Evolutionary conservation across 495 filamentous ascomycete genomes (phyloP).

Genomic region (Immersiella caudata): DNA sequence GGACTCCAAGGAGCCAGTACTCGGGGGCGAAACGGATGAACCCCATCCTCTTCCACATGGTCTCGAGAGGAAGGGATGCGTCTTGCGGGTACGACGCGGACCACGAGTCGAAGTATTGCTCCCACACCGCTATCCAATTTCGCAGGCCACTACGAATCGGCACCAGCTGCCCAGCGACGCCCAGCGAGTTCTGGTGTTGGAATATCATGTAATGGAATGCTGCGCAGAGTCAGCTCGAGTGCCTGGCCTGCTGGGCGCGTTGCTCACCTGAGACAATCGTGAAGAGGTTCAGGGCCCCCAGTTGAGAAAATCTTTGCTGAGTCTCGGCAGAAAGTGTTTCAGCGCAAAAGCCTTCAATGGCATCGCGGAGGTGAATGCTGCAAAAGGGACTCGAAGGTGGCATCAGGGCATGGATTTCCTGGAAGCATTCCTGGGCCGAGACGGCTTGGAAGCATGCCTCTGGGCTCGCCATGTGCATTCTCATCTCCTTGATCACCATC

Average conservation of each 20-base stretch:
- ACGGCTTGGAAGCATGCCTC: constrained; percentile 36
- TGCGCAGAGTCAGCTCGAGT: constrained; percentile 12
- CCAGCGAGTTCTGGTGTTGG: constrained; percentile 38
- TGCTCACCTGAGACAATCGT: constrained; percentile 37
- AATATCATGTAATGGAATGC: constrained; percentile 41
- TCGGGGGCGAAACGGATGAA: constrained; percentile 34
- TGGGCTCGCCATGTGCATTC: constrained; percentile 37
- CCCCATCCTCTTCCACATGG: constrained; percentile 35
- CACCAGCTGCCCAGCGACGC: constrained; percentile 34
- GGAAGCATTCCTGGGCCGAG: constrained; percentile 30
- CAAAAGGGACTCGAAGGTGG: constrained; percentile 29
- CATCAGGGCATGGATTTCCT: constrained; percentile 31
- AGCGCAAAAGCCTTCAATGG: constrained; percentile 31
- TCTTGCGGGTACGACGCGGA: constrained; percentile 24
- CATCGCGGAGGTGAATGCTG: constrained; percentile 32
- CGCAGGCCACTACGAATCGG: constrained; percentile 34
- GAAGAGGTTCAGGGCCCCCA: constrained; percentile 38
- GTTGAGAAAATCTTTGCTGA: constrained; percentile 25
- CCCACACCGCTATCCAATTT: constrained; percentile 38
- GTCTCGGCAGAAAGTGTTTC: constrained; percentile 21
- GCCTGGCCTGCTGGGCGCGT: too few relatives aligned
- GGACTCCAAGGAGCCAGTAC: constrained; percentile 36
- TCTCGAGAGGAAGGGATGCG: constrained; percentile 22
- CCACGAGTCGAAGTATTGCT: constrained; percentile 28
- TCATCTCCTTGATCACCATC: constrained; percentile 43